phyloP scores from a whole-genome alignment of 163 green algal species.

The Scenedesmus sp. region DNA sequence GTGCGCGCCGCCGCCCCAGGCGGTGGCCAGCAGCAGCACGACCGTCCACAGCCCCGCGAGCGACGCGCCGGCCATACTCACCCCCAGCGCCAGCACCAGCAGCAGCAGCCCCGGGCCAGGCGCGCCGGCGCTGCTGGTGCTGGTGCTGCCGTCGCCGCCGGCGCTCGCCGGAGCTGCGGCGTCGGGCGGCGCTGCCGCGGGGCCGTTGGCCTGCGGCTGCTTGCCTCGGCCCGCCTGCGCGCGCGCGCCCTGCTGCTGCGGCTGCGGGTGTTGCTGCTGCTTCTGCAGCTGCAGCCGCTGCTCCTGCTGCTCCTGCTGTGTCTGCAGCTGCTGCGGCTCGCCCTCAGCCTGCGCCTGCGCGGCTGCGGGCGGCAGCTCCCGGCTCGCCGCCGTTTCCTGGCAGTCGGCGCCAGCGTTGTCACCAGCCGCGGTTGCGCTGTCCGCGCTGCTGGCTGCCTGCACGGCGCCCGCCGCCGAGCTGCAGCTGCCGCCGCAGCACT shows the following conservation, averaged over 20 bases:
- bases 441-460: too few species aligned
- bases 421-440: too few species aligned
- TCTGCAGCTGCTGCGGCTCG: not conserved
- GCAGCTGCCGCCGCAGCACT: too few species aligned
- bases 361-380: too few species aligned
- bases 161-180: slow-evolving; percentile 7
- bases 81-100: not conserved
- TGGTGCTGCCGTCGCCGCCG: not conserved
- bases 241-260: too few species aligned
- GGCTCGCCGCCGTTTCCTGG: too few species aligned
- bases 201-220: too few species aligned
- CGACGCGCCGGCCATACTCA: slow-evolving; percentile 13
- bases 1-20: too few species aligned
- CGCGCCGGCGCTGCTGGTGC: too few species aligned
- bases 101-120: not conserved
- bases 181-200: not conserved
- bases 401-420: too few species aligned
- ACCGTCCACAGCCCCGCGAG: slow-evolving; percentile 20
- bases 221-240: too few species aligned
- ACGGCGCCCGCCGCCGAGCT: too few species aligned
- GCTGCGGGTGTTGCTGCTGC: not conserved
- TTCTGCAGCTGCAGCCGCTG: not conserved
- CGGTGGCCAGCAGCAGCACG: slow-evolving; percentile 13
- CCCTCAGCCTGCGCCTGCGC: not conserved
- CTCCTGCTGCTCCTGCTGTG: not conserved